These are phyloP conservation scores for Euclidium syriacum DNA, from an alignment of 345 rosid species.

Conservation along the genomic window DNA sequence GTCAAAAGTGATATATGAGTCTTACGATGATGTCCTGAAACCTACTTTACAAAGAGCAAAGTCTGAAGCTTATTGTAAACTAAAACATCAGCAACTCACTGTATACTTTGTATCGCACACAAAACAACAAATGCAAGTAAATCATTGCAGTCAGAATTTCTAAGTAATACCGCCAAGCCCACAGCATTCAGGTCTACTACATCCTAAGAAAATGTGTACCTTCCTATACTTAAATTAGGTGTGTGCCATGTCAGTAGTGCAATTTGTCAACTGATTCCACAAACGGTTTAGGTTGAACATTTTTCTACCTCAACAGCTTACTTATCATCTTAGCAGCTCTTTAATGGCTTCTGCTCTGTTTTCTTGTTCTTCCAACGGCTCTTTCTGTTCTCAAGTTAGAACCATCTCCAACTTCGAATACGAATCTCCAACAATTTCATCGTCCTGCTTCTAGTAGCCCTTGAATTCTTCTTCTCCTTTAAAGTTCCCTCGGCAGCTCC, in stretches of 20 bases:
- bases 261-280: not conserved
- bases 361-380: not conserved
- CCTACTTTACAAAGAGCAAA: not conserved
- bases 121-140: not conserved
- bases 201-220: not conserved
- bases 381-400: not conserved
- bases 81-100: not conserved
- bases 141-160: not conserved
- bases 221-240: not conserved
- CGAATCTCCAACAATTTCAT: constrained; percentile 4
- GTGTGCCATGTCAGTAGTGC: not conserved
- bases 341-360: not conserved
- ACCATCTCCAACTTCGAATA: not conserved
- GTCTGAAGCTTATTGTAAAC: not conserved
- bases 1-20: not conserved
- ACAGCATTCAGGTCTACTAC: not conserved
- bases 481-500: not conserved
- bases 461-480: constrained; percentile 6
- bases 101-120: too few species aligned
- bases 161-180: not conserved
- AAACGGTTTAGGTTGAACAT: constrained; percentile 9
- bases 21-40: not conserved
- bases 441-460: constrained; percentile 31
- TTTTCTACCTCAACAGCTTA: constrained; percentile 28
- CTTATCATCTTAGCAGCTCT: not conserved